Base-by-base conservation (phyloP, 139 green algal genomes). In the Pleodorina starrii region DNA sequence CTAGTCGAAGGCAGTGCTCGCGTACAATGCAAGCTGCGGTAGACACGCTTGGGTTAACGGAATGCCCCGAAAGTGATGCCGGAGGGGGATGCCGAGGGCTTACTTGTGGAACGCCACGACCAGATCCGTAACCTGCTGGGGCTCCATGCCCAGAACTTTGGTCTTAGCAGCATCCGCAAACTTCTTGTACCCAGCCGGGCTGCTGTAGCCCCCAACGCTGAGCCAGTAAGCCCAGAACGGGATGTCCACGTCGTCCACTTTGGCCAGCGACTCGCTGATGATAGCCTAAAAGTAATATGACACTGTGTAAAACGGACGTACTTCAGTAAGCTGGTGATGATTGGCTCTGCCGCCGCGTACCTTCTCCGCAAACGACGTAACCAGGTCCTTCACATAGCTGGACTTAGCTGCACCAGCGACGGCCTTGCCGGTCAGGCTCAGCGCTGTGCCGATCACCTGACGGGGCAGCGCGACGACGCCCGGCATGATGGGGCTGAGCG, bases 211-310 rank as follows among this genome's bases (percentile, higher is more conserved):
- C 25, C 46, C 84, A 12, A 81, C 63, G 84, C 44, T 71, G 3
- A 93, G 85, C 91, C 91, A 93, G 72, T 92, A 92, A 14, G 88
- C 79, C 91, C 91, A 93, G 85, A 90, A 93, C 2, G 88, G 66
- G 16, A 91, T 66, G 44, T 93, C 91, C 46, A 91, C 54, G 63
- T 93, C 91, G 4, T 89, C 86, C 9, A 93, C 63, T 85, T 93
- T 93, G 2, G 86, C 85, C 46, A 92, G 59, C 40, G 66, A 29
- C 91, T 93, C 91, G 57, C 90, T 88, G 2, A 93, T 23, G 21
- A 92, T 46, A 23, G 90, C 72, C 72, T 90, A 43, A 32, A 66
- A 25, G 25, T 27, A 32, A 85, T 36, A 59, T 46, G 1, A 54
- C 14, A n/a, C 7, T 38, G 25, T 59, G n/a, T 25, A 80, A 79